These are phyloP conservation scores for Russula earlei DNA, from an alignment of 768 basidiomycete genomes.

Conservation along the genomic window DNA sequence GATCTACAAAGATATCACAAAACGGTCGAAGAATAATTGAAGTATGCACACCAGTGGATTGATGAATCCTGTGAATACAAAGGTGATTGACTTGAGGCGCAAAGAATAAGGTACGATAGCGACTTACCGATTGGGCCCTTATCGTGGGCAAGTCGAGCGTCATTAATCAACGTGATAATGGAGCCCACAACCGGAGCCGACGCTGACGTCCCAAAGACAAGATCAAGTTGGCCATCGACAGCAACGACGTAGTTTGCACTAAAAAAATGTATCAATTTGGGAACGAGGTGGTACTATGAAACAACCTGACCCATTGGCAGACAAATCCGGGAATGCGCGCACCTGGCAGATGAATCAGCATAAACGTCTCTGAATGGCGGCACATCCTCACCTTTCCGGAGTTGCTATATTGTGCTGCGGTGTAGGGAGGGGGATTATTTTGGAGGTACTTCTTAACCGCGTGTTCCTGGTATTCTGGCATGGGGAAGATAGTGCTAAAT, in stretches of 20 bases:
- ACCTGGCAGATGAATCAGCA: constrained; percentile 3
- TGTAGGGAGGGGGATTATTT: constrained; percentile 29
- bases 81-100: no score
- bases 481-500: constrained; percentile 33
- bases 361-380: neutral
- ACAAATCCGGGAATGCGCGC: constrained; percentile 28
- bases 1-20: neutral
- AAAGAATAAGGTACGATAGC: no score
- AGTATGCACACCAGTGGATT: neutral
- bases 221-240: constrained; percentile 23
- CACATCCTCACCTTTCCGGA: constrained; percentile 23
- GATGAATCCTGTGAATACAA: constrained; percentile 7
- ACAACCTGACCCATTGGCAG: constrained; percentile 27
- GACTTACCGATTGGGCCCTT: constrained; percentile 18
- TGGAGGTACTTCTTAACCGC: constrained; percentile 26
- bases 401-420: constrained; percentile 27
- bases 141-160: constrained; percentile 27
- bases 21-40: neutral
- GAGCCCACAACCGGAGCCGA: constrained; percentile 28
- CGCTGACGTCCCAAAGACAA: constrained; percentile 30
- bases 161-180: constrained; percentile 30
- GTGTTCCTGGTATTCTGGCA: constrained; percentile 29
- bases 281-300: neutral
- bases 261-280: neutral
- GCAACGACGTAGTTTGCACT: constrained; percentile 10